Conservation (phyloP, 2,329 filamentous ascomycete genomes). For the Celoporthe dispersa region DNA sequence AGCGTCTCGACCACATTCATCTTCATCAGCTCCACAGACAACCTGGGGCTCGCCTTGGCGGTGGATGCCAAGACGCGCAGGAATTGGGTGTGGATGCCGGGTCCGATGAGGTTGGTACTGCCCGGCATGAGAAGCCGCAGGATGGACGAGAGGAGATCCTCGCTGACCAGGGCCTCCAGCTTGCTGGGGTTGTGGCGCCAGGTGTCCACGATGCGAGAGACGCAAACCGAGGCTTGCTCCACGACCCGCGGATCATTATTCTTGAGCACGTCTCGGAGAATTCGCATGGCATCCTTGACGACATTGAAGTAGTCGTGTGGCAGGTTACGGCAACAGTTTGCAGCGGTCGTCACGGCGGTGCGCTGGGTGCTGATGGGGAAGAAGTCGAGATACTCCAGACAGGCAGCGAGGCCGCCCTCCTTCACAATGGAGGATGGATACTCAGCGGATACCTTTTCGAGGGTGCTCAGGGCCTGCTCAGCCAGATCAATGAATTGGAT, state of each 20-base stretch:
- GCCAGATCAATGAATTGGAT: conserved; percentile 97
- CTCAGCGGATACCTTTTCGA: conserved; percentile 97
- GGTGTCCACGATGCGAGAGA: conserved; percentile 94
- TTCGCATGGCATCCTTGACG: conserved; percentile 95
- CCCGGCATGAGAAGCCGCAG: conserved; percentile 88
- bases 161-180: conserved; percentile 89
- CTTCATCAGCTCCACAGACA: conserved; percentile 90
- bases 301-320: conserved; percentile 91
- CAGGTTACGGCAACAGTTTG: conserved; percentile 97
- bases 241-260: conserved; percentile 97
- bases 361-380: conserved; percentile 96
- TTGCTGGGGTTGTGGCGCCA: conserved; percentile 88
- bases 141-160: conserved; percentile 82
- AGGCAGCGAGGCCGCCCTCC: conserved; percentile 94
- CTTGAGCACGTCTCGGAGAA: conserved; percentile 82
- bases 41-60: conserved; percentile 81
- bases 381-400: conserved; percentile 93
- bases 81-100: conserved; percentile 95
- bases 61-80: conserved; percentile 89
- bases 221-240: conserved; percentile 93
- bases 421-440: conserved; percentile 94
- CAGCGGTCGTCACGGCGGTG: conserved; percentile 94
- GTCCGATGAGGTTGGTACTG: conserved; percentile 91
- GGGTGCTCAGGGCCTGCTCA: conserved; percentile 92
- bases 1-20: conserved; percentile 97